These are phyloP conservation scores for Lomentospora prolificans DNA, from an alignment of 2,329 filamentous ascomycete genomes.

Conservation along the genomic window DNA sequence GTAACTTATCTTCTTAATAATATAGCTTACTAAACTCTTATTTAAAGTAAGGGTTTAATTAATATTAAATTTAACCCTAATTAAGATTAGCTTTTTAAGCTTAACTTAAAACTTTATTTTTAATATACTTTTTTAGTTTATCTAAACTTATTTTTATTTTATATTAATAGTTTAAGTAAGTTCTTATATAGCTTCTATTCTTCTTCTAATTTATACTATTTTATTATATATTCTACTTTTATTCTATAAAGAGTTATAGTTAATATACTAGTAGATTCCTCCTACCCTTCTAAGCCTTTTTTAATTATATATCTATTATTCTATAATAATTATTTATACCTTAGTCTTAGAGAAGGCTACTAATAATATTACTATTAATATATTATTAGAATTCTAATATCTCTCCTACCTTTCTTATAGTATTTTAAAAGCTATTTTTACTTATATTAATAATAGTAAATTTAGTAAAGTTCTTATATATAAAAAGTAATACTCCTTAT, in stretches of 20 bases:
- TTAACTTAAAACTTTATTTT: not conserved
- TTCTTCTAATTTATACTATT: not conserved
- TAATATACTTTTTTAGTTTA: conserved; percentile 5
- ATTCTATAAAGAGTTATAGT: not conserved
- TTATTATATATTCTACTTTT: not conserved
- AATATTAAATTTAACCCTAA: conserved; percentile 1
- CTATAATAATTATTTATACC: not conserved
- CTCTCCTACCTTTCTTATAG: not conserved
- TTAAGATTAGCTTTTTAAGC: not conserved
- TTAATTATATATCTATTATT: not conserved
- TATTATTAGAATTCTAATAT: not conserved
- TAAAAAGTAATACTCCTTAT: not conserved
- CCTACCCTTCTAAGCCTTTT: not conserved
- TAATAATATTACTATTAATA: not conserved
- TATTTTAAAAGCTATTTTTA: not conserved
- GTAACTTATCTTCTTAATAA: too few species aligned
- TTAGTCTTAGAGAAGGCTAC: not conserved
- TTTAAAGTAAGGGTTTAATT: conserved; percentile 2
- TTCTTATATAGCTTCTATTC: conserved; percentile 1
- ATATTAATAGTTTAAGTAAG: conserved; percentile 3
- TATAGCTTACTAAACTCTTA: not conserved
- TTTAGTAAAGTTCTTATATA: not conserved
- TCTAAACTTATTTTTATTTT: not conserved
- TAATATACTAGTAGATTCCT: not conserved
- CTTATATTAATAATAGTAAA: not conserved